Conservation (phyloP, 352 stramenopile genomes). For the Aphanomyces astaci region DNA sequence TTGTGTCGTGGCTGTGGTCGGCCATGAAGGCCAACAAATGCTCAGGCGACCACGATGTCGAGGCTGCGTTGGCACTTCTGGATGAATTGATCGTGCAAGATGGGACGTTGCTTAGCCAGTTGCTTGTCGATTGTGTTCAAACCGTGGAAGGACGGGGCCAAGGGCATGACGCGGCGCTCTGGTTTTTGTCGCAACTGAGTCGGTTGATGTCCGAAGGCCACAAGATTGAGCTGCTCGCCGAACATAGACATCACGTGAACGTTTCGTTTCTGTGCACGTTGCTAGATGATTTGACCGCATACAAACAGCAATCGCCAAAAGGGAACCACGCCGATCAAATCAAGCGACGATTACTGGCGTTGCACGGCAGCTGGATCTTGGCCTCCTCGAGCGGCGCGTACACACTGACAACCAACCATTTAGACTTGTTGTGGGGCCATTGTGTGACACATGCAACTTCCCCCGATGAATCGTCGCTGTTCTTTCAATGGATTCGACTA, state of each 20-base stretch:
- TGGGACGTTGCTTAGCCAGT: neutral
- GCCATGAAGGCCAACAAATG: neutral
- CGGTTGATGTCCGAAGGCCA: constrained; percentile 19
- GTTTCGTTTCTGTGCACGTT: neutral
- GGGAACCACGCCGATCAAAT: constrained; percentile 27
- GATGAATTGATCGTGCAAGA: constrained; percentile 1
- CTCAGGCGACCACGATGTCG: neutral
- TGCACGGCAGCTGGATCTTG: constrained; percentile 51
- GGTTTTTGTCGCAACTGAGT: constrained; percentile 18
- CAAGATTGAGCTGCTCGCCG: neutral
- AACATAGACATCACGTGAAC: neutral
- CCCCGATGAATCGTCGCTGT: constrained; percentile 46
- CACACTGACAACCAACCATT: constrained; percentile 13
- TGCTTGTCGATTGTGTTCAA: constrained; percentile 16
- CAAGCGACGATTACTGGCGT: constrained; percentile 45
- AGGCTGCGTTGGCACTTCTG: neutral
- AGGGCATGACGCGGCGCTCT: neutral
- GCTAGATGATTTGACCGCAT: constrained; percentile 10
- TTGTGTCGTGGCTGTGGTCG: neutral
- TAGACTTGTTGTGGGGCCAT: constrained; percentile 40
- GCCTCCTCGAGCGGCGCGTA: constrained; percentile 10
- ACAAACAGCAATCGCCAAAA: neutral
- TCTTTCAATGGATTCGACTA: constrained; percentile 68
- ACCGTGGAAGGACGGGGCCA: neutral
- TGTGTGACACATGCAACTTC: constrained; percentile 33